Base-by-base conservation (phyloP, 768 basidiomycete species). In the Trametes cingulata region DNA sequence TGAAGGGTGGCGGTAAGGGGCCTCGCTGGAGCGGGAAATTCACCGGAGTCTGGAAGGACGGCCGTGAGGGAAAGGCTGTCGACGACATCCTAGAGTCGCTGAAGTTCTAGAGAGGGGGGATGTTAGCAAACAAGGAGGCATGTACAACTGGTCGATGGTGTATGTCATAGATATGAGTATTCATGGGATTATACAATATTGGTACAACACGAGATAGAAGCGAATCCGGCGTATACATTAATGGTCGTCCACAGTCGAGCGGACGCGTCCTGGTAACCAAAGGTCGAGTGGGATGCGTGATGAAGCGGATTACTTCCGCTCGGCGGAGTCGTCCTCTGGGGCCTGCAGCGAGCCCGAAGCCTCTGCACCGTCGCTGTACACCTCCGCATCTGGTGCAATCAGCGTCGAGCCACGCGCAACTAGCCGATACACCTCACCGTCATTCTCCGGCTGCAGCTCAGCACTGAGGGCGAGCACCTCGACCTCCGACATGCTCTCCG, bases 1-100 rank as follows among this genome's bases (percentile, higher is more conserved):
- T 88, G 47, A 93, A 87, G 74, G 91, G 91, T 7, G 91, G 91
- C 12, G 90, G 91, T 4, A 91, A 88, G 67, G 90, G 88, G 1
- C 64, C 75, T 17, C 82, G 81, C 65, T 92, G 90, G 87, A 91
- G 90, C 61, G 90, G 91, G 10, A 88, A 91, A 70, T 81, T 79
- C 56, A 77, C 71, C 7, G 90, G 90, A 0, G 80, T 85, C 14
- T 89, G 87, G 87, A 81, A 80, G 65, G 77, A 75, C 17, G 72
- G 62, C 5, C 77, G 76, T 60, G 84, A 86, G 63, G 73, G 73
- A 24, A 66, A 60, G 9, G 46, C 65, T 1, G 73, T 84, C 3
- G 72, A 76, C 6, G 76, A 77, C 17, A 61, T 82, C 14, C 70
- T 85, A 20, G 63, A 48, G 14, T 20, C 37, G 1, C 9, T 62